Base-by-base conservation (phyloP, 257 asterid genomes). In the Eustoma russellianum region DNA sequence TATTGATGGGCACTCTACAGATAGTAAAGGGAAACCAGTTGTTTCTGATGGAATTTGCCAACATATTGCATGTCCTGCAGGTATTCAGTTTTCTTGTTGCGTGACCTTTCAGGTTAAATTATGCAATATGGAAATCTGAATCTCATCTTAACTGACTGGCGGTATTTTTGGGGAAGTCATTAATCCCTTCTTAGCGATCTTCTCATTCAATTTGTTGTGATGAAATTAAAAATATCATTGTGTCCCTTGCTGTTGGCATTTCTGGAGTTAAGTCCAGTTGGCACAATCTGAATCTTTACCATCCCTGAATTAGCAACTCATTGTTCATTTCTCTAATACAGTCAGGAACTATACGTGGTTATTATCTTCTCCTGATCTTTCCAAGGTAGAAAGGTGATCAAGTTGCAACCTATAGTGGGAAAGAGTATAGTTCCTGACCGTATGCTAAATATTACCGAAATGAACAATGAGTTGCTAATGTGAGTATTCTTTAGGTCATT, bases 41-140 rank as follows among this genome's bases (percentile, higher is more conserved):
- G 63, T 59, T 80, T 33, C 64, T 56, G 50, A 59, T 14, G 67
- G 75, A 70, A 60, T 90, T 86, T 75, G 73, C 63, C 68, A 86
- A 82, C 75, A 61, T 82, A 54, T 59, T 80, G 70, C 96, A 90
- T 69, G 94, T 80, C 55, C 87, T 90, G 66, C 96, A 90, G 97
- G 97, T 88, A 72, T 41, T 16, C 43, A 30, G 52, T 17, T 41
- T 53, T 30, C 43, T 9, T 40, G 33, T 2, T 64, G 41, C 28
- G 8, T n/a, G 50, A 64, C 33, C 30, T 14, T 41, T 40, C 46
- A 35, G 2, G 44, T 40, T 51, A 33, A 47, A 62, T 50, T 61
- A 45, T 18, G 13, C 9, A 11, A 13, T 48, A 35, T 60, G 53
- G 7, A 41, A 15, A 15, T 38, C 33, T 14, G 47, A 47, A 49